phyloP scores from a whole-genome alignment of 2,329 filamentous ascomycete species.

The Scorias spongiosa region DNA sequence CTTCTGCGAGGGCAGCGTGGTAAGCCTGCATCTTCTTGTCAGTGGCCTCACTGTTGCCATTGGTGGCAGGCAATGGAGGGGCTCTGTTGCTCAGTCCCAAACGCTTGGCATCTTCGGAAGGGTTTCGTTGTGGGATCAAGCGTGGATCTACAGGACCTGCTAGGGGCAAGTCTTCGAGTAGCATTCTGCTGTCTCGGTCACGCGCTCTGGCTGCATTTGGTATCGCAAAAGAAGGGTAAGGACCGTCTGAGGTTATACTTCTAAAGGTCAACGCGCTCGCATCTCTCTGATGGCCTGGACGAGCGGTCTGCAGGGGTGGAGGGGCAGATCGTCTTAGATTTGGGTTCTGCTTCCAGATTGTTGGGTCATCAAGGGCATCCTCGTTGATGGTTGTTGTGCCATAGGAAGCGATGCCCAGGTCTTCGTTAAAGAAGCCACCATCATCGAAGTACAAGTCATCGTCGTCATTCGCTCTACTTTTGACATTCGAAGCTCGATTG shows the following conservation, averaged over 20 bases:
- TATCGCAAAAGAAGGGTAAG: constrained; percentile 19
- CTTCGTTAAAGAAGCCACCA: constrained; percentile 17
- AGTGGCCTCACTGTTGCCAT: constrained; percentile 24
- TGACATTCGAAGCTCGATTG: too few relatives aligned
- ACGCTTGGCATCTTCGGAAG: constrained; percentile 18
- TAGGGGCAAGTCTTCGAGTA: constrained; percentile 17
- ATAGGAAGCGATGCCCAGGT: constrained; percentile 8
- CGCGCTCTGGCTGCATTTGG: constrained; percentile 12
- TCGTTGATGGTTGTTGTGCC: constrained; percentile 14
- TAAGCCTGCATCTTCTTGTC: constrained; percentile 52
- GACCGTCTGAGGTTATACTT: constrained; percentile 12
- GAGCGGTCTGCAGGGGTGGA: background rate
- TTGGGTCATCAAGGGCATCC: constrained; percentile 22
- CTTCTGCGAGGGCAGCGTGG: constrained; percentile 70
- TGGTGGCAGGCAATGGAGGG: constrained; percentile 35
- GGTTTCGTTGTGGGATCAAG: constrained; percentile 18
- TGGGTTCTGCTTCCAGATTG: constrained; percentile 1
- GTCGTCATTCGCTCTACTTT: background rate
- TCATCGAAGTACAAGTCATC: constrained; percentile 25
- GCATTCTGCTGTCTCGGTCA: constrained; percentile 13
- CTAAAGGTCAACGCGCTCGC: constrained; percentile 8
- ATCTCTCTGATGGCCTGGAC: constrained; percentile 8
- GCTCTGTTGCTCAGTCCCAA: constrained; percentile 22
- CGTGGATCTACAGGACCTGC: constrained; percentile 13
- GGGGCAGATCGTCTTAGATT: background rate